Conservation (phyloP, 805 yeast species). For the Saturnispora galanensis region DNA sequence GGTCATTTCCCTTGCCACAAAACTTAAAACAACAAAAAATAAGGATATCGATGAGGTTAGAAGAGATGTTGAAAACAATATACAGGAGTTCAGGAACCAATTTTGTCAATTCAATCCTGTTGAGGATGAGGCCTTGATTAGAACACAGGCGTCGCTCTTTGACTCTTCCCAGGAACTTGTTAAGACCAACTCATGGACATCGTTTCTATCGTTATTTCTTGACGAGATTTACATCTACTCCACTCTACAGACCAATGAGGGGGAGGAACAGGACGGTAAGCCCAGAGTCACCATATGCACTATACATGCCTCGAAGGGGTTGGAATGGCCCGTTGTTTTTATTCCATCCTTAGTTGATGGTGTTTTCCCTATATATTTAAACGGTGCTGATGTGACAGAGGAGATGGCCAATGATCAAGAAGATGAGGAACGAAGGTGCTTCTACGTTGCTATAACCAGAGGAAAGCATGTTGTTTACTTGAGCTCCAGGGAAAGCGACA, state of each 20-base stretch:
- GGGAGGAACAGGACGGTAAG: constrained; percentile 1
- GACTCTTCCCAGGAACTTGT: constrained; percentile 2
- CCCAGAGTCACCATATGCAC: constrained; percentile 48
- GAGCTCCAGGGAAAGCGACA: constrained; percentile 14
- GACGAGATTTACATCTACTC: constrained; percentile 24
- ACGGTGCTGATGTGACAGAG: constrained; percentile 18
- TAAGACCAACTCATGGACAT: constrained; percentile 13
- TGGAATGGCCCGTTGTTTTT: constrained; percentile 92
- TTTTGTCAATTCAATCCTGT: constrained; percentile 19
- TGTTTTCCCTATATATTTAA: constrained; percentile 49
- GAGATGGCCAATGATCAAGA: constrained; percentile 20
- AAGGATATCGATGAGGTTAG: constrained; percentile 17
- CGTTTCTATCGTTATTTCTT: constrained; percentile 22
- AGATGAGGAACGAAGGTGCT: constrained; percentile 74
- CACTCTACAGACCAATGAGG: constrained; percentile 5
- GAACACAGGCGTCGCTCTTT: constrained; percentile 14
- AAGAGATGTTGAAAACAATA: constrained; percentile 17
- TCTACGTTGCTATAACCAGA: constrained; percentile 84
- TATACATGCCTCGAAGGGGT: constrained; percentile 86
- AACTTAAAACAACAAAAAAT: constrained; percentile 12
- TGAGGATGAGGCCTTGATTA: constrained; percentile 18
- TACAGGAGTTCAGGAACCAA: constrained; percentile 23
- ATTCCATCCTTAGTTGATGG: constrained; percentile 65
- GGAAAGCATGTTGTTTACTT: constrained; percentile 40
- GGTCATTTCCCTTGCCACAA: constrained; percentile 15